Base-by-base conservation (phyloP, 441 rosid species). In the Erodium texanum region DNA sequence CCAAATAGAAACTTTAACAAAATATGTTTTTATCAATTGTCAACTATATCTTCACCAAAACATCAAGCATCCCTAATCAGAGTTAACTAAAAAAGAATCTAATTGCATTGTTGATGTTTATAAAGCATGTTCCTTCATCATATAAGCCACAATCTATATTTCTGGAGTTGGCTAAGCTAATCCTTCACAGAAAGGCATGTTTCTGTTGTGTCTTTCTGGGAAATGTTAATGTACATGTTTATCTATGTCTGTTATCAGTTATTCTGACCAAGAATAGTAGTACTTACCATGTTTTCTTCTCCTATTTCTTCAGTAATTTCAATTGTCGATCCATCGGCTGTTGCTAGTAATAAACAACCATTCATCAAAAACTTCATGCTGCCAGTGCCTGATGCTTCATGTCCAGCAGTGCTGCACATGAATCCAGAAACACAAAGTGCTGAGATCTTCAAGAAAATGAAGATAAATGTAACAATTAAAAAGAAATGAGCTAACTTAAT, bases 351-450 rank as follows among this genome's bases (percentile, higher is more conserved):
- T 67, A 85, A 64, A 64, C 87, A 78, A 50, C 89, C 89, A 68
- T 81, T 83, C 85, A 85, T 79, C 74, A 79, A 63, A 69, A 83
- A 81, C 68, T 85, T 85, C 89, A 85, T 85, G 78, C 76, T 67
- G 68, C 86, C 75, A 34, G 89, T 85, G 67, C 89, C 89, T 14
- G 87, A 83, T 65, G 89, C 87, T 83, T 85, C 89, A 12, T 76
- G 76, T 61, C 89, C 89, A 12, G 87, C 82, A 59, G 87, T 81
- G 83, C 86, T 82, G 79, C 67, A 73, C 22, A 32, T 0, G 7
- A 48, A 70, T 61, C 62, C n/a, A n/a, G n/a, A n/a, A n/a, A n/a
- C n/a, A n/a, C n/a, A n/a, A 7, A 6, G 24, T 56, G 24, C 9
- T 1, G 24, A 56, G 14, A 19, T 56, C 62, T 56, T 56, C 62